Evolutionary conservation across 495 filamentous ascomycete species (phyloP).

Genomic region (Penicillium angulare): DNA sequence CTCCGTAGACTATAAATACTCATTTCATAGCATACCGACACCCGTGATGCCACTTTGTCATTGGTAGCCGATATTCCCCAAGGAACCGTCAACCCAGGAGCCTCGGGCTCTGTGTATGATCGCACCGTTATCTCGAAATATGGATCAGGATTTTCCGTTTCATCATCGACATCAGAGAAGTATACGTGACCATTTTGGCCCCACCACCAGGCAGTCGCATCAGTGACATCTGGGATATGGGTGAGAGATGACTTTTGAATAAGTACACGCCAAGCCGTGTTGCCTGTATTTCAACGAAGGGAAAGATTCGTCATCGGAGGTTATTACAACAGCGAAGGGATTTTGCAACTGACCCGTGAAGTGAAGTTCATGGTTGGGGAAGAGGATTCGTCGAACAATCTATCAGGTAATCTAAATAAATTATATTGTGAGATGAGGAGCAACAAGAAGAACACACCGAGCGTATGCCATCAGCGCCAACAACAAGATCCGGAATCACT

Average conservation of each 20-base stretch:
- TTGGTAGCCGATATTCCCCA: constrained; percentile 49
- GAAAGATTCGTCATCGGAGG: too few species aligned
- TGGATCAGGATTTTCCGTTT: constrained; percentile 9
- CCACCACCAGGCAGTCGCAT: constrained; percentile 47
- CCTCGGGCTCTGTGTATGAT: constrained; percentile 19
- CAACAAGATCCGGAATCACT: constrained; percentile 42
- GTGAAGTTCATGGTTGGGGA: constrained; percentile 34
- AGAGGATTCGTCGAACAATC: constrained; percentile 14
- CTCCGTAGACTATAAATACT: background rate
- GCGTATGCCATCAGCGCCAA: constrained; percentile 53
- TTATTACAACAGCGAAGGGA: too few species aligned
- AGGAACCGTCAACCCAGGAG: constrained; percentile 34
- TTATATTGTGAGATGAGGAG: background rate
- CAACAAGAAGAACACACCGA: constrained; percentile 32
- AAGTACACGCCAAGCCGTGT: constrained; percentile 38
- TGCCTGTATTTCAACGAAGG: too few species aligned
- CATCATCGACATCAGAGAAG: constrained; percentile 42
- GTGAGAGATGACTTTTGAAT: constrained; percentile 22
- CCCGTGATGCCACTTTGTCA: constrained; percentile 26
- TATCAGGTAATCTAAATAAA: background rate
- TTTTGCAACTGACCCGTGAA: too few species aligned
- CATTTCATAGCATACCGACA: constrained; percentile 24
- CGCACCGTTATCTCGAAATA: constrained; percentile 25
- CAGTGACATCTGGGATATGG: constrained; percentile 36
- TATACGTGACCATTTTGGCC: constrained; percentile 43